phyloP scores from a whole-genome alignment of 805 yeast species.

The Grigorovia transvaalensis region DNA sequence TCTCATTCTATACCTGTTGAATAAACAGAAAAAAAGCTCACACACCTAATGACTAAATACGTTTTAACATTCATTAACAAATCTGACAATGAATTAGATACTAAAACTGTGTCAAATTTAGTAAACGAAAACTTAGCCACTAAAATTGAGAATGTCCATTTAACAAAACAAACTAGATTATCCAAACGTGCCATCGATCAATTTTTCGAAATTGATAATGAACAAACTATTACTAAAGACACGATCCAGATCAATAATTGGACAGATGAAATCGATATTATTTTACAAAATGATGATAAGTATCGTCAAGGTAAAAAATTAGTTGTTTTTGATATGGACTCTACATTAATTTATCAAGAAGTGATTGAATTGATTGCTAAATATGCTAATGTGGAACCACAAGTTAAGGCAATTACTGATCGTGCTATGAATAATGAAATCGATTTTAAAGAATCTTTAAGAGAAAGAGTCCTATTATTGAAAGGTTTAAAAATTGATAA shows the following conservation, averaged over 20 bases:
- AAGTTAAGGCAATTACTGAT: conserved; percentile 82
- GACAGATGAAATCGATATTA: conserved; percentile 14
- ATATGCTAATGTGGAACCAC: conserved; percentile 77
- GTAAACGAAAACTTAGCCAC: not conserved
- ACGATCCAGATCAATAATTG: not conserved
- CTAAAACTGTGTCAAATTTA: not conserved
- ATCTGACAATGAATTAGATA: conserved; percentile 2
- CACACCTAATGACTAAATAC: not conserved
- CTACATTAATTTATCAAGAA: conserved; percentile 90
- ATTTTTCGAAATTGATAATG: not conserved
- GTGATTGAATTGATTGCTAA: conserved; percentile 94
- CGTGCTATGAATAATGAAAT: conserved; percentile 96
- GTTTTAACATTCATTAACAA: conserved; percentile 10
- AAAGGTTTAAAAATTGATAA: conserved; percentile 66
- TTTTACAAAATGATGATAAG: conserved; percentile 15
- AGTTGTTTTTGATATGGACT: conserved; percentile 94
- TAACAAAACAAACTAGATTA: not conserved
- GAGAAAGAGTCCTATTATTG: conserved; percentile 64
- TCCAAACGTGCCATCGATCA: not conserved
- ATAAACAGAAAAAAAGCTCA: not conserved
- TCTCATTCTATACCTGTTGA: too few relatives aligned
- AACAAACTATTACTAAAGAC: not conserved
- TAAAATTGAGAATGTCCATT: not conserved
- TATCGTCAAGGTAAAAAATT: conserved; percentile 34
- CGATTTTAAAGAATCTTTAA: conserved; percentile 76